Conservation (phyloP, 2,329 filamentous ascomycete genomes). For the Colletotrichum karsti region DNA sequence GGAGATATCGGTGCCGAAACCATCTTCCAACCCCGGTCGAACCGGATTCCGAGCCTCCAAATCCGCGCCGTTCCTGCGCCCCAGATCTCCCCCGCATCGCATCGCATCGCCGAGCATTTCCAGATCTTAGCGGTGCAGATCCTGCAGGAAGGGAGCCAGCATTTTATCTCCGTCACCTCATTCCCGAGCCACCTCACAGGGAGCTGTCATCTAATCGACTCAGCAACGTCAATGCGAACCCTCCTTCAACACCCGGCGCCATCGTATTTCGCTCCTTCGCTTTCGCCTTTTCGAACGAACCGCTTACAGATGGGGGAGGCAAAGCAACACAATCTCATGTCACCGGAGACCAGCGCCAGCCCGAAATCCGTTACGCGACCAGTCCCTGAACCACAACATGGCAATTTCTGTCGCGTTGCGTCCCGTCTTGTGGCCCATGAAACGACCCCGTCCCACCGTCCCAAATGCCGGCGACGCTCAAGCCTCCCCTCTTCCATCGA, state of each 20-base stretch:
- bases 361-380: conserved; percentile 8
- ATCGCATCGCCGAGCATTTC: background rate
- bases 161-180: background rate
- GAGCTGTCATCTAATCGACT: conserved; percentile 6
- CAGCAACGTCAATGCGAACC: background rate
- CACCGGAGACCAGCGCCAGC: background rate
- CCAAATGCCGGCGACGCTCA: conserved; percentile 19
- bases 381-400: background rate
- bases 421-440: background rate
- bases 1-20: background rate
- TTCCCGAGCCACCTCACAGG: background rate
- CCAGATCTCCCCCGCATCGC: background rate
- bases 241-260: background rate
- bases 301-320: background rate
- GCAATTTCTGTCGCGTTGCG: background rate
- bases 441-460: conserved; percentile 13
- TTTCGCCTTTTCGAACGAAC: background rate
- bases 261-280: background rate
- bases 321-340: background rate
- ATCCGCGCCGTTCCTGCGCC: background rate
- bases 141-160: background rate
- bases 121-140: background rate
- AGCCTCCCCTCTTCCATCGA: background rate
- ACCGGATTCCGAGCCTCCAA: background rate
- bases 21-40: background rate